Base-by-base conservation (phyloP, 2,329 filamentous ascomycete genomes). In the Dactylellina cionopaga region DNA sequence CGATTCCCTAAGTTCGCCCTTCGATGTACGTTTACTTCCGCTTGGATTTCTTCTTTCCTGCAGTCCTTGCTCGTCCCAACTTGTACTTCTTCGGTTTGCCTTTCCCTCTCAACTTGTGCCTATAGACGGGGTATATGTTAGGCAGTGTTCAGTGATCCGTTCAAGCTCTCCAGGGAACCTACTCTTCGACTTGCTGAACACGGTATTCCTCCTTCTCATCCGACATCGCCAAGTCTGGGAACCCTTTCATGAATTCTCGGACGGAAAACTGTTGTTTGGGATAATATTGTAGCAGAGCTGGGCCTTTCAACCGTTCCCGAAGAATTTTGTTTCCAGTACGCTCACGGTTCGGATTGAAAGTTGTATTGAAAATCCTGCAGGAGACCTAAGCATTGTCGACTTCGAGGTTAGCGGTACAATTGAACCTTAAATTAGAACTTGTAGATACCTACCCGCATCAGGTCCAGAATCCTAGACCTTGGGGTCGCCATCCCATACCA, bases 291-390 rank as follows among this genome's bases (percentile, higher is more conserved):
- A 89, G 90, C 75, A 97, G 82, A 0, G 90, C 83, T 27, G 92
- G 91, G n/a, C 95, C 95, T 78, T 87, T 88, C 74, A 98, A 84
- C 78, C 93, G 88, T 81, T 97, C 91, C 78, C 93, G 91, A 71
- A 99, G 85, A 80, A 99, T 85, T 82, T 95, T 96, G 83, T 95
- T 97, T 78, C 95, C 95, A 76, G 92, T 87, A 74, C 95, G 91
- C 74, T 90, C 81, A 76, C 88, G 84, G 62, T 92, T 85, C 24
- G 95, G 95, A 82, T 99, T 99, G 84, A 89, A 98, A 58, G 89
- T 93, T 54, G 90, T 91, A 78, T 89, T 89, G 84, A 98, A 99
- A 83, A 98, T 87, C 80, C 89, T 88, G 85, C 92, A 96, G 89
- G 93, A 92, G 79, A 87, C 86, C 93, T 97, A 77, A 41, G 9